phyloP scores from a whole-genome alignment of 352 stramenopile species.

The Pythium phragmitis region DNA sequence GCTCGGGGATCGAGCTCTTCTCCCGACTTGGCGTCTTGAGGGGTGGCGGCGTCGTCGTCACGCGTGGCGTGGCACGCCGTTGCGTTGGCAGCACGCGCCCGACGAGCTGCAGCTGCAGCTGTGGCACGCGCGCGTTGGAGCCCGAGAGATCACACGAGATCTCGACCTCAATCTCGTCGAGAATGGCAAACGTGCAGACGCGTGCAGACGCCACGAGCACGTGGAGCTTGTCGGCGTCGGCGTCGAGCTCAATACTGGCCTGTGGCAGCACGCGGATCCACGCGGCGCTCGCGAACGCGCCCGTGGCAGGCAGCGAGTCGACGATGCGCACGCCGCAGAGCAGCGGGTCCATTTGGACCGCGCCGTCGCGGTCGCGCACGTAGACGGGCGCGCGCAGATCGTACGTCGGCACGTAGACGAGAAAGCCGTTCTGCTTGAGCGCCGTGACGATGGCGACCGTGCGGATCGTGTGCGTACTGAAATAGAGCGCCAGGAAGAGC shows the following conservation, averaged over 20 bases:
- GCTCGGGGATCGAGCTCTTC: conserved; percentile 43
- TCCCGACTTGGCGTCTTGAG: conserved; percentile 13
- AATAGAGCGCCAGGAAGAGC: conserved; percentile 93
- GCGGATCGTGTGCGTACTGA: conserved; percentile 84
- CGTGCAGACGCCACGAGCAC: conserved; percentile 30
- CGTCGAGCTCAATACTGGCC: conserved; percentile 36
- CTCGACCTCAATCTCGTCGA: conserved; percentile 79
- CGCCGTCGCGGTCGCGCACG: conserved; percentile 82
- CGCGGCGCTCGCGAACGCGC: conserved; percentile 52
- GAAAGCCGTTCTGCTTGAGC: conserved; percentile 91
- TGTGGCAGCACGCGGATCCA: conserved; percentile 69
- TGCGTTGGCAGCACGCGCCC: conserved; percentile 31
- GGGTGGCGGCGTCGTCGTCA: conserved; percentile 20
- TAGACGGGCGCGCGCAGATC: conserved; percentile 91
- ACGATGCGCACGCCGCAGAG: conserved; percentile 70
- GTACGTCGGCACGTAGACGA: conserved; percentile 92
- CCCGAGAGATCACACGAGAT: conserved; percentile 73
- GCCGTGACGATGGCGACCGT: conserved; percentile 87
- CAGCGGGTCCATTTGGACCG: conserved; percentile 82
- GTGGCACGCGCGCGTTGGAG: conserved; percentile 70
- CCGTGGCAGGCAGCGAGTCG: conserved; percentile 54
- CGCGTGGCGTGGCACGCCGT: background rate
- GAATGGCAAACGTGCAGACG: conserved; percentile 51
- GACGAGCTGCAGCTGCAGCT: conserved; percentile 70
- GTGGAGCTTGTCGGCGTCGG: conserved; percentile 29